These are phyloP conservation scores for Aschersonia sp. DNA, from an alignment of 2,329 filamentous ascomycete species.

Conservation along the genomic window DNA sequence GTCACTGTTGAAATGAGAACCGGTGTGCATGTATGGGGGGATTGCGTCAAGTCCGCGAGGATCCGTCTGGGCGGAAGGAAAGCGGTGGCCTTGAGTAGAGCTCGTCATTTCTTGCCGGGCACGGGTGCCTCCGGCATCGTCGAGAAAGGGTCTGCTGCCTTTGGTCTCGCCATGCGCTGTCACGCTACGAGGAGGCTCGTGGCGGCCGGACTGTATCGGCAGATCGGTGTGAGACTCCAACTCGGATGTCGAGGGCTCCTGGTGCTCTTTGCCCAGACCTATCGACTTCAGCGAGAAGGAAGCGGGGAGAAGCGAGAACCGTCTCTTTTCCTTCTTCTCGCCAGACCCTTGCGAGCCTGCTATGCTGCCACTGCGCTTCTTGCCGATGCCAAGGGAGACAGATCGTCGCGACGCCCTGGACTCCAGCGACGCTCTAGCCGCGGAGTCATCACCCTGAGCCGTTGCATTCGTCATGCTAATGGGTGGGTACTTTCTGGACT, in stretches of 20 bases:
- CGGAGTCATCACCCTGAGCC: conserved; percentile 38
- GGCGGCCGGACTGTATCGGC: conserved; percentile 31
- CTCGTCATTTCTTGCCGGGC: conserved; percentile 17
- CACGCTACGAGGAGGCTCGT: conserved; percentile 15
- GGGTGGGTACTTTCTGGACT: conserved; percentile 66
- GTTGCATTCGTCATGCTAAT: conserved; percentile 75
- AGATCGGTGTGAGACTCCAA: conserved; percentile 36
- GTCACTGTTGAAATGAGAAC: conserved; percentile 30
- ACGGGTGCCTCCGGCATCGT: conserved; percentile 23
- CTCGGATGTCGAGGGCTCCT: conserved; percentile 22
- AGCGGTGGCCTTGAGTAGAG: conserved; percentile 23
- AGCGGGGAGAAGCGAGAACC: conserved; percentile 57
- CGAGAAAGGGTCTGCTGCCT: conserved; percentile 23
- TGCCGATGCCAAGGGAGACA: conserved; percentile 53
- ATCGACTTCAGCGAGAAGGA: conserved; percentile 53
- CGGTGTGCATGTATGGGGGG: conserved; percentile 30
- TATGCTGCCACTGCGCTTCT: conserved; percentile 57
- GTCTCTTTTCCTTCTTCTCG: conserved; percentile 44
- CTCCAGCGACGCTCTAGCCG: conserved; percentile 50
- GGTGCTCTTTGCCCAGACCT: conserved; percentile 40
- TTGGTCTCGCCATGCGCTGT: conserved; percentile 20
- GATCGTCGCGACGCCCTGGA: conserved; percentile 53
- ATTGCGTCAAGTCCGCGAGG: conserved; percentile 25
- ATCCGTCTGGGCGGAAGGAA: conserved; percentile 24
- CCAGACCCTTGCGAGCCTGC: conserved; percentile 38